Percentiles rank a stretch among this genome's conserved stretches.
phyloP scores from a whole-genome alignment of 2,329 filamentous ascomycete genomes.

The Atkinsonella hypoxylon region DNA sequence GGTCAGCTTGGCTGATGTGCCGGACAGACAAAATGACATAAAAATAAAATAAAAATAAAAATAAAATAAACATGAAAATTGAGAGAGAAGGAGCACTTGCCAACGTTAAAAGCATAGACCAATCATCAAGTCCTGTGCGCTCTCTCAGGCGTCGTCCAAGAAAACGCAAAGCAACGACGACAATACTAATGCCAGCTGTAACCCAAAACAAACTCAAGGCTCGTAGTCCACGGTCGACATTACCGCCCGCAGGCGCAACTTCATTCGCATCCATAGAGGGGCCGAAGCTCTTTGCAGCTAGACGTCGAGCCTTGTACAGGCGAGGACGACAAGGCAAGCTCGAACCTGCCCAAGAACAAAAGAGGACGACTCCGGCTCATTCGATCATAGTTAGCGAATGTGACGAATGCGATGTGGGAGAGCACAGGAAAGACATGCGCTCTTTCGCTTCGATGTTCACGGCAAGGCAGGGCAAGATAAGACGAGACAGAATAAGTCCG shows the following conservation, averaged over 20 bases:
- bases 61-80: neutral
- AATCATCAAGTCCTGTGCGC: slow-evolving; percentile 2
- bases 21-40: neutral
- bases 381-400: neutral
- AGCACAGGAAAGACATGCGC: neutral
- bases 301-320: neutral
- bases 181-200: neutral
- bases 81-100: neutral
- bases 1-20: neutral
- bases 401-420: neutral
- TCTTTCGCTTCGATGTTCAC: neutral
- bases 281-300: neutral
- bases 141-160: slow-evolving; percentile 2
- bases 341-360: neutral
- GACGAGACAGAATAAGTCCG: neutral
- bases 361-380: neutral
- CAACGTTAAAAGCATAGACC: slow-evolving; percentile 6
- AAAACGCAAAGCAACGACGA: slow-evolving; percentile 3
- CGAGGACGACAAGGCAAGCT: neutral
- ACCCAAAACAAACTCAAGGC: slow-evolving; percentile 1
- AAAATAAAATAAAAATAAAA: too few species aligned
- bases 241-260: slow-evolving; percentile 1
- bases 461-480: neutral
- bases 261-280: neutral
- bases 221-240: neutral